A percentile compares a stretch with the other conserved stretches of the same genome.
phyloP scores from a whole-genome alignment of 2,329 filamentous ascomycete genomes.

The Fusarium equiseti region DNA sequence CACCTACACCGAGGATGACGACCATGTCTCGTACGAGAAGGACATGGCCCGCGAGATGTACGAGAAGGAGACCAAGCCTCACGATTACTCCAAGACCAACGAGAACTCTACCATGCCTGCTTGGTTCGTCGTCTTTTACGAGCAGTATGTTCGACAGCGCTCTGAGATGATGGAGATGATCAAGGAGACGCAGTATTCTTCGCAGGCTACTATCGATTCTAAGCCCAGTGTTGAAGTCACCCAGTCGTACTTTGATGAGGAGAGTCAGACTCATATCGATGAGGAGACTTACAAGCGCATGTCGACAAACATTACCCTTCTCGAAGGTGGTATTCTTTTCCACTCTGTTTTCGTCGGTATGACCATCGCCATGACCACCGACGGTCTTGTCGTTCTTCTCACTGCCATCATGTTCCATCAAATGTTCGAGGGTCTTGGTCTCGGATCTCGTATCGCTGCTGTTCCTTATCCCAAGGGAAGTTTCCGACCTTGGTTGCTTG shows the following conservation, averaged over 20 bases:
- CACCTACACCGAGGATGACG: neutral
- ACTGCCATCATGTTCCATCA: slow-evolving; percentile 80
- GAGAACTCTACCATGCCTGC: slow-evolving; percentile 62
- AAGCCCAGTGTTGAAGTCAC: slow-evolving; percentile 47
- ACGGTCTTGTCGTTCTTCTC: slow-evolving; percentile 74
- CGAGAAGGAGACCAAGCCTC: slow-evolving; percentile 49
- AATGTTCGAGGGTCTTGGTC: slow-evolving; percentile 75
- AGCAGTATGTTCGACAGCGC: slow-evolving; percentile 71
- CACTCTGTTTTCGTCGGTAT: slow-evolving; percentile 83
- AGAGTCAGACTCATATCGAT: slow-evolving; percentile 57
- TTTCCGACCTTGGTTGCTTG: slow-evolving; percentile 70
- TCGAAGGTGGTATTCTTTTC: slow-evolving; percentile 83
- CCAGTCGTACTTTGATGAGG: slow-evolving; percentile 57
- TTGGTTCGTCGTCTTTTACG: slow-evolving; percentile 73
- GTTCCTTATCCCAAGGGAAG: slow-evolving; percentile 70
- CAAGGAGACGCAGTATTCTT: slow-evolving; percentile 46
- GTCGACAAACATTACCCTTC: slow-evolving; percentile 78
- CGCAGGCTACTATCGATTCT: slow-evolving; percentile 47
- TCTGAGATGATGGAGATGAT: slow-evolving; percentile 69
- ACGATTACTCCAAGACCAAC: slow-evolving; percentile 47
- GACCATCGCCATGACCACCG: slow-evolving; percentile 76
- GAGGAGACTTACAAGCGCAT: slow-evolving; percentile 68
- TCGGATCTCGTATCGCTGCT: slow-evolving; percentile 77
- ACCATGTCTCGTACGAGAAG: slow-evolving; percentile 55
- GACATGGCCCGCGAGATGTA: slow-evolving; percentile 55